Evolutionary conservation across 192 early-diverging fungal species (phyloP).

Genomic region (Powellomyces hirtus): DNA sequence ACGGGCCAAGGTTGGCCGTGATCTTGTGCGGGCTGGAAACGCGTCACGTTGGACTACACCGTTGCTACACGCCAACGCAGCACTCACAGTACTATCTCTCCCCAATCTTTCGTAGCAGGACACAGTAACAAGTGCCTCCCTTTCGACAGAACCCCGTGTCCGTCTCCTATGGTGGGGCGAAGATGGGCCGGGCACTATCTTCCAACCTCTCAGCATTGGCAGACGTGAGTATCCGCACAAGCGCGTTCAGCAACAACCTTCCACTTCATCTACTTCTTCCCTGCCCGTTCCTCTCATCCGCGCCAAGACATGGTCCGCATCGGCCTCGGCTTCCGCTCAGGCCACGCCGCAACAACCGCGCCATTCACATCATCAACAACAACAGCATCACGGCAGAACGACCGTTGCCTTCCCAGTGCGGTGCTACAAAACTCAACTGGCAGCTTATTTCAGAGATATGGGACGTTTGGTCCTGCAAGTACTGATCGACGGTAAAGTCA

Average conservation of each 20-base stretch:
- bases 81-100: too few species aligned
- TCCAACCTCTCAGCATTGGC: constrained; percentile 1
- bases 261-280: constrained; percentile 3
- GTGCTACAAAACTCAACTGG: constrained; percentile 30
- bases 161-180: constrained; percentile 34
- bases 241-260: background rate
- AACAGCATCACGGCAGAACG: background rate
- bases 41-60: too few species aligned
- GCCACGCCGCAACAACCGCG: background rate
- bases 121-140: too few species aligned
- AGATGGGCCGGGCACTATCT: constrained; percentile 8
- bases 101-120: too few species aligned
- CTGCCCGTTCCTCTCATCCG: constrained; percentile 1
- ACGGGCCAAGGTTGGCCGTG: too few species aligned
- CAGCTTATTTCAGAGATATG: constrained; percentile 40
- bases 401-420: constrained; percentile 28
- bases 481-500: background rate
- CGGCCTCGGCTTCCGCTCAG: background rate
- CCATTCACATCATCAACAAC: background rate
- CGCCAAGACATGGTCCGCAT: background rate
- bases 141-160: constrained; percentile 6
- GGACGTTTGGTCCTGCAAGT: constrained; percentile 24
- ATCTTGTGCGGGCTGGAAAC: too few species aligned
- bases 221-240: background rate
- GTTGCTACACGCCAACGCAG: too few species aligned